A percentile compares a stretch with the other conserved stretches of the same genome.
phyloP scores from a whole-genome alignment of 441 rosid species.

The Kokia cookei region DNA sequence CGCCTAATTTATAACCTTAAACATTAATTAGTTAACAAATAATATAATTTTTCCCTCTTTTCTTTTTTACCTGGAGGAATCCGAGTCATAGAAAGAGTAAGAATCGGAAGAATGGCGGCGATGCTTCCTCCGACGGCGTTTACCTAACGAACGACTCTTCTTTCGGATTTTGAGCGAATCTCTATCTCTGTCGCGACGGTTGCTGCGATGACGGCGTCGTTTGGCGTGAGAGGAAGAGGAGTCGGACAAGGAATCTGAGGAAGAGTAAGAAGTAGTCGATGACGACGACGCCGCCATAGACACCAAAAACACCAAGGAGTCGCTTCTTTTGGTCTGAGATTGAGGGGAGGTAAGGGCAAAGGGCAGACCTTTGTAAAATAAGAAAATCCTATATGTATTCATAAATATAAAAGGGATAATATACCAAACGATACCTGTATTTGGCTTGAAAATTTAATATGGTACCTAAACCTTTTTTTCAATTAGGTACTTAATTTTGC shows the following conservation, averaged over 20 bases:
- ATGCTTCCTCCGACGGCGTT: constrained; percentile 54
- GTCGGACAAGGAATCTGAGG: constrained; percentile 44
- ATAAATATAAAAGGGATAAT: no score
- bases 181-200: constrained; percentile 32
- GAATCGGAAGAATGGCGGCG: constrained; percentile 42
- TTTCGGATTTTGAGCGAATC: constrained; percentile 64
- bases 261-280: constrained; percentile 34
- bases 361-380: background rate
- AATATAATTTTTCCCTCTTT: background rate
- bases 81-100: constrained; percentile 26
- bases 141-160: constrained; percentile 43
- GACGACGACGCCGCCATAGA: constrained; percentile 74
- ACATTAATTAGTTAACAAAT: background rate
- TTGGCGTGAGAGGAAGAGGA: constrained; percentile 40
- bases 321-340: background rate
- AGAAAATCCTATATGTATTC: no score
- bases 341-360: background rate
- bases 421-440: no score
- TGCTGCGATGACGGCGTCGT: constrained; percentile 47
- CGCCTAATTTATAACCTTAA: background rate
- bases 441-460: no score
- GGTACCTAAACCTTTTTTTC: no score
- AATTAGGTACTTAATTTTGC: no score
- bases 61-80: constrained; percentile 46
- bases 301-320: background rate